Evolutionary conservation across 176 grass and related monocot genomes (phyloP).

Genomic region (Oryza glumipatula): DNA sequence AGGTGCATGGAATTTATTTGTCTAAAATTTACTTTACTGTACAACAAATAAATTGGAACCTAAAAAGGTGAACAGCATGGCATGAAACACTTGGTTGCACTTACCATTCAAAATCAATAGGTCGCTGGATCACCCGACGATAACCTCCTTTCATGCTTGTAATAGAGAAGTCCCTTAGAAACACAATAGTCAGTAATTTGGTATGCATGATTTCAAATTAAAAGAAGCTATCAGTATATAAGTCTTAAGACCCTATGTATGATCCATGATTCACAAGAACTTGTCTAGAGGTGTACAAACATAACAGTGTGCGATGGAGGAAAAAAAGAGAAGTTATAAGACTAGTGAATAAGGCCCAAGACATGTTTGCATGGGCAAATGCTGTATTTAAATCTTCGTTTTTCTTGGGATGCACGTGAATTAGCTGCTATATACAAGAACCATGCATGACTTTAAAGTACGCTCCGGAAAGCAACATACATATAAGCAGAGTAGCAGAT

Average conservation of each 20-base stretch:
- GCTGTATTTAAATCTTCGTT: constrained; percentile 20
- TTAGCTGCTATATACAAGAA: neutral
- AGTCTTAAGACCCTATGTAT: neutral
- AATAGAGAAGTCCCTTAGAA: constrained; percentile 91
- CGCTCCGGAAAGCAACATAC: constrained; percentile 13
- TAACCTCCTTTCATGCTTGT: constrained; percentile 87
- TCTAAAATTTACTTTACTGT: neutral
- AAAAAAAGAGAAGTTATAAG: neutral
- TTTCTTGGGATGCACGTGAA: constrained; percentile 13
- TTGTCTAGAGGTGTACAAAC: neutral
- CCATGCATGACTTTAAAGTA: constrained; percentile 1
- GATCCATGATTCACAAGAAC: constrained; percentile 27
- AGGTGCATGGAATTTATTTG: neutral
- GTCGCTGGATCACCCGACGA: constrained; percentile 71
- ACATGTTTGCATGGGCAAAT: constrained; percentile 20
- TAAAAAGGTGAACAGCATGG: constrained; percentile 26
- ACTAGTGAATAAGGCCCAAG: neutral
- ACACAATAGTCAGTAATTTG: constrained; percentile 24
- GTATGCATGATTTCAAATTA: neutral
- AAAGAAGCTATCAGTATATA: constrained; percentile 10
- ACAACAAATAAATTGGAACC: neutral
- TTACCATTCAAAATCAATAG: constrained; percentile 79
- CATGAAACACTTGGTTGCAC: constrained; percentile 17
- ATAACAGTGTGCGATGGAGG: neutral
- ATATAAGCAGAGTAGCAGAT: constrained; percentile 8